phyloP scores from a whole-genome alignment of 1,284 basidiomycete species.

The Afroboletus lepidellus region DNA sequence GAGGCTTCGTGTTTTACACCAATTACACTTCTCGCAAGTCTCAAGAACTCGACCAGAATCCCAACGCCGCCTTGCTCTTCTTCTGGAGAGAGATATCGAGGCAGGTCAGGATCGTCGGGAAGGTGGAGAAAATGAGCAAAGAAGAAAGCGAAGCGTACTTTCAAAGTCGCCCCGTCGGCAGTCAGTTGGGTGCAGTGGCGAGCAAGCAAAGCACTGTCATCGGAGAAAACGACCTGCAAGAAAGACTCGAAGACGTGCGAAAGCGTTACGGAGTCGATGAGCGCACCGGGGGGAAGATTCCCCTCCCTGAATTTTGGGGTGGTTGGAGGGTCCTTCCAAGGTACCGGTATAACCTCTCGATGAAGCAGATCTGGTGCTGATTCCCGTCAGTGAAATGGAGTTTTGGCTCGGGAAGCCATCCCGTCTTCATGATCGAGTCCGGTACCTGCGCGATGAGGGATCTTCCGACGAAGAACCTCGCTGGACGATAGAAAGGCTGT shows the following conservation, averaged over 20 bases:
- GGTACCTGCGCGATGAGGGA: slow-evolving; percentile 65
- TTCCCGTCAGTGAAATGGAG: slow-evolving; percentile 62
- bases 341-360: slow-evolving; percentile 39
- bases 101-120: slow-evolving; percentile 84
- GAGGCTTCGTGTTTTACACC: slow-evolving; percentile 93
- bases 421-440: slow-evolving; percentile 85
- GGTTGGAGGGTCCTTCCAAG: slow-evolving; percentile 91
- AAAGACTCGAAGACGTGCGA: slow-evolving; percentile 60
- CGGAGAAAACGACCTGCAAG: slow-evolving; percentile 65
- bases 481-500: slow-evolving; percentile 32
- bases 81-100: slow-evolving; percentile 89
- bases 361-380: slow-evolving; percentile 2
- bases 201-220: slow-evolving; percentile 84
- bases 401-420: slow-evolving; percentile 94
- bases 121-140: slow-evolving; percentile 71
- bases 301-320: slow-evolving; percentile 93
- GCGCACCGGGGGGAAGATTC: slow-evolving; percentile 52
- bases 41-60: slow-evolving; percentile 73
- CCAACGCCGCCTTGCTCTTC: slow-evolving; percentile 80
- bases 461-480: slow-evolving; percentile 42
- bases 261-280: slow-evolving; percentile 55
- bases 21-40: slow-evolving; percentile 96
- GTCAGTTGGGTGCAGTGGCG: slow-evolving; percentile 89
- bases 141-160: slow-evolving; percentile 86
- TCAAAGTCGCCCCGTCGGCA: slow-evolving; percentile 79